Base-by-base conservation (phyloP, 1,139 yeast species). In the Geotrichum fermentans region DNA sequence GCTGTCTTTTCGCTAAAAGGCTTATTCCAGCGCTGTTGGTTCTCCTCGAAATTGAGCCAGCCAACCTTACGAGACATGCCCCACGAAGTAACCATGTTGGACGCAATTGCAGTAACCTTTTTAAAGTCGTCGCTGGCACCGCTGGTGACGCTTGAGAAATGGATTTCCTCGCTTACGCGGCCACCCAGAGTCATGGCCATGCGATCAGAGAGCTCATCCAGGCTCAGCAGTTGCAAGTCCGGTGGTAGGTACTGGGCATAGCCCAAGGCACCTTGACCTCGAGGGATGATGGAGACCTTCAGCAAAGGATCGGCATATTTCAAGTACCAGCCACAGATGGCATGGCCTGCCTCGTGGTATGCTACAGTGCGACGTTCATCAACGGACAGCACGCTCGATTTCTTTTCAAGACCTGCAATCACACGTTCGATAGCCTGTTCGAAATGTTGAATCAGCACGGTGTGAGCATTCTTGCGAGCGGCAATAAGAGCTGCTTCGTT, bases 141-240 rank as follows among this genome's bases (percentile, higher is more conserved):
- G 51, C 94, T 83, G 4, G 97, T 92, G 21, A 92, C 97, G 1
- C 90, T 80, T 36, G 79, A 77, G 65, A 92, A 92, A 67, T 90
- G 92, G 40, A 92, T 67, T 68, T 92, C 97, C 68, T 92, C 98
- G 40, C 95, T 82, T 3, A 89, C 96, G 61, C 98, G 79, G 6
- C 98, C 98, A 45, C 97, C 98, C 46, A 92, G 74, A 0, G 97
- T 89, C 95, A 92, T 94, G 20, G 88, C 79, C 95, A 92, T 90
- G 58, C 95, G 76, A 64, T 92, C 95, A 52, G 73, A 69, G 57
- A 90, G 78, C 67, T 92, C 96, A 56, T 80, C 80, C 52, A 83
- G 78, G 16, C 86, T 79, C 61, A 87, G 75, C 61, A 92, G 74
- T 60, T 88, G 87, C 59, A 84, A 86, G 65, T 92, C 98, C 18